These are phyloP conservation scores for Solanum neorickii DNA, from an alignment of 257 asterid species.

Conservation along the genomic window DNA sequence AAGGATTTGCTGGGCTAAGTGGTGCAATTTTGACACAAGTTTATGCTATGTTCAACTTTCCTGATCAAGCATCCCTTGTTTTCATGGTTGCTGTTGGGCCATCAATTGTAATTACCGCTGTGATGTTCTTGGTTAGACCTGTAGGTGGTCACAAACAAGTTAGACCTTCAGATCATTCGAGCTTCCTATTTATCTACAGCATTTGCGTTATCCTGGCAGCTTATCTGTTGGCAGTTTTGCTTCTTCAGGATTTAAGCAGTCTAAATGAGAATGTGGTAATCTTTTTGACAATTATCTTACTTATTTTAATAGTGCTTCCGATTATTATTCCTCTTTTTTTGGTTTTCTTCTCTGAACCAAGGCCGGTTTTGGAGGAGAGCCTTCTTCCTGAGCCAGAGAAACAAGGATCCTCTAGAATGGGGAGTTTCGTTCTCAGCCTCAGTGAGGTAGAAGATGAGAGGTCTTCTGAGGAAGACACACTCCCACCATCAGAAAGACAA, in stretches of 20 bases:
- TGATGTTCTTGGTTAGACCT: slow-evolving; percentile 31
- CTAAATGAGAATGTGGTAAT: slow-evolving; percentile 9
- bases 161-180: slow-evolving; percentile 13
- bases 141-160: slow-evolving; percentile 27
- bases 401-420: slow-evolving; percentile 15
- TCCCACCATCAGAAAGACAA: slow-evolving; percentile 19
- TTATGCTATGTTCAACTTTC: slow-evolving; percentile 25
- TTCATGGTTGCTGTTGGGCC: slow-evolving; percentile 30
- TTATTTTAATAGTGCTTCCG: slow-evolving; percentile 21
- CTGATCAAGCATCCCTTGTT: slow-evolving; percentile 20
- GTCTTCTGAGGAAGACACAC: slow-evolving; percentile 18
- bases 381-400: slow-evolving; percentile 16
- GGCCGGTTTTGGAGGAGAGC: slow-evolving; percentile 13
- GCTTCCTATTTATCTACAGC: slow-evolving; percentile 21
- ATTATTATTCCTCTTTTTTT: slow-evolving; percentile 19
- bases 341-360: slow-evolving; percentile 15
- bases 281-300: slow-evolving; percentile 11
- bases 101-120: slow-evolving; percentile 11
- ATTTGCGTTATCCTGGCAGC: slow-evolving; percentile 26
- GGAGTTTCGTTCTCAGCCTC: slow-evolving; percentile 20
- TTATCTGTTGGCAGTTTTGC: slow-evolving; percentile 19
- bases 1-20: slow-evolving; percentile 33
- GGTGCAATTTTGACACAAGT: slow-evolving; percentile 31
- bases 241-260: slow-evolving; percentile 17
- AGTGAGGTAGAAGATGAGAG: slow-evolving; percentile 31